Evolutionary conservation across 192 early-diverging fungal genomes (phyloP).

Genomic region (Entomortierella lignicola): DNA sequence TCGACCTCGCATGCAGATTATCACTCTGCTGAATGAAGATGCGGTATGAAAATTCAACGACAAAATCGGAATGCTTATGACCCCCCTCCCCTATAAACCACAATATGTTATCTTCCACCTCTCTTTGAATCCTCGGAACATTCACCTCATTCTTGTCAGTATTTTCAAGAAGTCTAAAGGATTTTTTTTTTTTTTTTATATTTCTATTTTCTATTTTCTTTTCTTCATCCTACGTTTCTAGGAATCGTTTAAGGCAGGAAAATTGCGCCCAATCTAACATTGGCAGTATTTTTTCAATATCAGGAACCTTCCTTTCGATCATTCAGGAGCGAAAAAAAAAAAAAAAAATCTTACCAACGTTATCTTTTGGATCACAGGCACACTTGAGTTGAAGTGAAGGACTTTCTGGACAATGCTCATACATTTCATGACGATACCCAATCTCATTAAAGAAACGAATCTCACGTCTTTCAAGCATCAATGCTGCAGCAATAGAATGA

Average conservation of each 20-base stretch:
- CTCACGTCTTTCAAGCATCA: conserved; percentile 71
- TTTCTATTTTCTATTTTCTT: neutral
- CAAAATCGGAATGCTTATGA: neutral
- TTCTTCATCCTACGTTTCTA: conserved; percentile 17
- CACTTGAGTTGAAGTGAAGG: conserved; percentile 60
- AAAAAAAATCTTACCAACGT: conserved; percentile 57
- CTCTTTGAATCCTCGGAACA: too few species aligned
- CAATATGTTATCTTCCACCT: too few species aligned
- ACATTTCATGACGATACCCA: conserved; percentile 75
- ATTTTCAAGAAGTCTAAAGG: neutral
- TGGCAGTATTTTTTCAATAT: neutral
- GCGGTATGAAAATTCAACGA: too few species aligned
- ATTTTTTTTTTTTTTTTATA: neutral
- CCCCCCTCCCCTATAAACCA: too few species aligned
- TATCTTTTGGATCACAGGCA: conserved; percentile 61
- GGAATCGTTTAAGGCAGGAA: conserved; percentile 44
- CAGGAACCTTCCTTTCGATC: neutral
- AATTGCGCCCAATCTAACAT: conserved; percentile 43
- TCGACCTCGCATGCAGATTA: neutral
- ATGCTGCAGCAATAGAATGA: conserved; percentile 74
- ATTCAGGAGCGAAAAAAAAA: neutral
- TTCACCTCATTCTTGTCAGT: neutral
- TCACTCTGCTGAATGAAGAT: neutral
- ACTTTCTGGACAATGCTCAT: conserved; percentile 78
- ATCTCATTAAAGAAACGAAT: conserved; percentile 85